Percentiles rank a stretch among this genome's conserved stretches.
Conservation (phyloP, 257 asterid species). For the Solanum ahanhuiri region DNA sequence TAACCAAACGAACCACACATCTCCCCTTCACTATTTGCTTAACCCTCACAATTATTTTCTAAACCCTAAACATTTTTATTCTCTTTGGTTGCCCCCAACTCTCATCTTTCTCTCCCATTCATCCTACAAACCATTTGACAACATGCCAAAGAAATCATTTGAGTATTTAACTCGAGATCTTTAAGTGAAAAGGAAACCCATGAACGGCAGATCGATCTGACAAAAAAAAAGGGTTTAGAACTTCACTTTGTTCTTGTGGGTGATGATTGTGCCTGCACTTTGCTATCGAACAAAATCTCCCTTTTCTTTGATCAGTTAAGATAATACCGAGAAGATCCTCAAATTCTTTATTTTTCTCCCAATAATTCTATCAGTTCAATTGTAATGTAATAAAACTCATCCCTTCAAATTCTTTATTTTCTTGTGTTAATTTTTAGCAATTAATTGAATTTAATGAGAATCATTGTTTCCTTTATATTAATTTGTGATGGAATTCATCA, state of each 20-base stretch:
- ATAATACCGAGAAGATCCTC: not conserved
- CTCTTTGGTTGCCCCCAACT: too few relatives aligned
- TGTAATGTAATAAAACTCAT: not conserved
- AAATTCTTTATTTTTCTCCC: not conserved
- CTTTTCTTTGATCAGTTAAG: not conserved
- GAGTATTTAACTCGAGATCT: too few relatives aligned
- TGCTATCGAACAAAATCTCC: not conserved
- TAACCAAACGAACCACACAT: too few relatives aligned
- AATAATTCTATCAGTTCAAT: not conserved
- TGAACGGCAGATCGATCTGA: not conserved
- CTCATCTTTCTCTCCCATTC: too few relatives aligned
- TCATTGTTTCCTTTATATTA: not conserved
- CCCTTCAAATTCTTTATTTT: not conserved
- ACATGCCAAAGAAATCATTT: too few relatives aligned
- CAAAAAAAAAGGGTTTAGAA: not conserved
- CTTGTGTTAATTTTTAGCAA: not conserved
- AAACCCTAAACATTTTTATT: too few relatives aligned
- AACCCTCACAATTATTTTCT: too few relatives aligned
- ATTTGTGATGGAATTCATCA: not conserved
- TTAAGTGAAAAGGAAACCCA: not conserved
- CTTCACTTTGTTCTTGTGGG: not conserved
- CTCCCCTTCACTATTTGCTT: too few relatives aligned
- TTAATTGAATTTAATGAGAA: not conserved
- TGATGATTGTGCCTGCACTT: not conserved
- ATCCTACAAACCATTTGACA: too few relatives aligned